Evolutionary conservation across 2,329 filamentous ascomycete species (phyloP).

Genomic region (Monilinia fructigena): DNA sequence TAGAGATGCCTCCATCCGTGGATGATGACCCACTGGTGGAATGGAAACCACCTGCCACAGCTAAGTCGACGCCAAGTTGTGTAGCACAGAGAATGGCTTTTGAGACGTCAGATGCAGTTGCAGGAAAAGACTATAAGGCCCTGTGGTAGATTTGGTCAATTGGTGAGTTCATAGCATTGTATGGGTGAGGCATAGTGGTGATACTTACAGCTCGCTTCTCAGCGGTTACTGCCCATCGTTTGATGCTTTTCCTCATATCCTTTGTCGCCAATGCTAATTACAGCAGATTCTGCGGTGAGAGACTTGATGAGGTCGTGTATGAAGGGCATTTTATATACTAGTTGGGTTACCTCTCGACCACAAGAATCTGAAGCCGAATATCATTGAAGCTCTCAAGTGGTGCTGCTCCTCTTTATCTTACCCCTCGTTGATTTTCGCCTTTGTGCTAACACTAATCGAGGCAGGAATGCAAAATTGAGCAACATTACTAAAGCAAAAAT

Average conservation of each 20-base stretch:
- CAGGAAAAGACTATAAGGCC: conserved; percentile 16
- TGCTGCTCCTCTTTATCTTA: too few species aligned
- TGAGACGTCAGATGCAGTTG: conserved; percentile 24
- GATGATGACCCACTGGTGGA: conserved; percentile 26
- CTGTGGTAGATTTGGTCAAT: background rate
- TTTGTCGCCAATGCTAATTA: conserved; percentile 12
- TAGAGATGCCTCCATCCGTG: conserved; percentile 17
- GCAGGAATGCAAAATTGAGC: too few species aligned
- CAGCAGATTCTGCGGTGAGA: background rate
- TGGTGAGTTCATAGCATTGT: background rate
- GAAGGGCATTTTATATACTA: too few species aligned
- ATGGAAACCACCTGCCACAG: conserved; percentile 24
- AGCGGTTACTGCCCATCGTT: conserved; percentile 26
- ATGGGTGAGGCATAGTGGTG: background rate
- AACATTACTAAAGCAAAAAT: too few species aligned
- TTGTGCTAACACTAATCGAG: too few species aligned
- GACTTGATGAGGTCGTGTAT: background rate
- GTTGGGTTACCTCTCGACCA: too few species aligned
- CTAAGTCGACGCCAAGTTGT: conserved; percentile 20
- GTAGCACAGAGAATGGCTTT: conserved; percentile 22
- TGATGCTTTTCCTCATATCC: conserved; percentile 25
- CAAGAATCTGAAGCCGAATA: too few species aligned
- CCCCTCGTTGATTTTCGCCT: too few species aligned
- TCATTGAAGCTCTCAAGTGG: too few species aligned
- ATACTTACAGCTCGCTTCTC: conserved; percentile 27